Evolutionary conservation across 495 filamentous ascomycete species (phyloP).

Genomic region (Aspergillus sparsus): DNA sequence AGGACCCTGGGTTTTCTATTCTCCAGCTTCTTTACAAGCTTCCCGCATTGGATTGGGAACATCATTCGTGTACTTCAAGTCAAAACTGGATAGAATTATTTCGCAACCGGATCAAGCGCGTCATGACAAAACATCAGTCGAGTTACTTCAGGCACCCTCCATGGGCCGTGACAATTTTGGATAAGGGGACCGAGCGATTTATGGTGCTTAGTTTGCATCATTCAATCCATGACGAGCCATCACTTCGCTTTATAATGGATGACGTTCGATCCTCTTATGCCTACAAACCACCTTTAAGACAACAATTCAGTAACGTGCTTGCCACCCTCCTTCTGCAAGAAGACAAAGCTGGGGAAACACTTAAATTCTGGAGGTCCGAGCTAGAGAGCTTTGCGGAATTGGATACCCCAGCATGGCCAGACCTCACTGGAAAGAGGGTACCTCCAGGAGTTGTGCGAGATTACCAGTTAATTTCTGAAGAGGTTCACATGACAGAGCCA

Average conservation of each 20-base stretch:
- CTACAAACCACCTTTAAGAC: conserved; percentile 25
- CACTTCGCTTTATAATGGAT: conserved; percentile 32
- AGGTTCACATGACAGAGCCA: conserved; percentile 20
- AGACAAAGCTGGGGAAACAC: conserved; percentile 18
- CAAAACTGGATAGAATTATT: conserved; percentile 16
- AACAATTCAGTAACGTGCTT: conserved; percentile 31
- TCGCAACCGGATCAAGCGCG: conserved; percentile 19
- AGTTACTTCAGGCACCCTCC: conserved; percentile 30
- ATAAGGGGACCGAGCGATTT: conserved; percentile 17
- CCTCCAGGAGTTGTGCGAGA: conserved; percentile 20
- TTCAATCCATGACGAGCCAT: conserved; percentile 37
- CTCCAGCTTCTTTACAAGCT: conserved; percentile 35
- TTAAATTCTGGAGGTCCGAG: conserved; percentile 31
- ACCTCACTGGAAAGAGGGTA: conserved; percentile 29
- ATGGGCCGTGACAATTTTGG: conserved; percentile 37
- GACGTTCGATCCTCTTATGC: conserved; percentile 31
- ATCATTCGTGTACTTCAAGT: conserved; percentile 14
- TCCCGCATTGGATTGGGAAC: conserved; percentile 31
- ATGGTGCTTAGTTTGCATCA: conserved; percentile 41
- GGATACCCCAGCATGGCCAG: conserved; percentile 34
- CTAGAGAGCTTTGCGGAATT: conserved; percentile 23
- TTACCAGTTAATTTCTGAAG: conserved; percentile 21
- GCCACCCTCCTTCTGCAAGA: conserved; percentile 25
- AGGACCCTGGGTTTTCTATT: conserved; percentile 26
- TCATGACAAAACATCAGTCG: conserved; percentile 30